Percentiles rank a stretch among this genome's conserved stretches.
Evolutionary conservation across 2,329 filamentous ascomycete species (phyloP).

Genomic region (Dactylellina cionopaga): DNA sequence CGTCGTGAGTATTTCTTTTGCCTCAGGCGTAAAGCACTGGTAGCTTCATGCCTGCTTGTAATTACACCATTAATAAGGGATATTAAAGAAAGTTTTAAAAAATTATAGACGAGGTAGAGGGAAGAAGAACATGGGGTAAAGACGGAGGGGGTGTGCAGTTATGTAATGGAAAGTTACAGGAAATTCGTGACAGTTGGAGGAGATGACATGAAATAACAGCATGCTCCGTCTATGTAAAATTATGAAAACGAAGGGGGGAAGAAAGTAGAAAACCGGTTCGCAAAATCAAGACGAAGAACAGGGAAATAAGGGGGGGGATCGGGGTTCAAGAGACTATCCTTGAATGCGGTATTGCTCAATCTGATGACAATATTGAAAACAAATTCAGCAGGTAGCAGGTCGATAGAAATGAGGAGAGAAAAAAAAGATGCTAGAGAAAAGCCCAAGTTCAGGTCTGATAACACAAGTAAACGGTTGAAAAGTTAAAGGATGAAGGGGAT

Average conservation of each 20-base stretch:
- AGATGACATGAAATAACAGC: not conserved
- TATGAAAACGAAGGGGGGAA: not conserved
- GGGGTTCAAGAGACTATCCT: not conserved
- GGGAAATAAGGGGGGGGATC: not conserved
- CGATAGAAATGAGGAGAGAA: constrained; percentile 1
- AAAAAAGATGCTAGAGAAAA: not conserved
- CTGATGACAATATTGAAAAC: constrained; percentile 10
- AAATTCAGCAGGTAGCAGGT: constrained; percentile 23
- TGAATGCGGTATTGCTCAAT: constrained; percentile 41
- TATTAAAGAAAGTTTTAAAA: constrained; percentile 50
- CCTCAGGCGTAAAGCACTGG: not conserved
- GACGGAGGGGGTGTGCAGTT: not conserved
- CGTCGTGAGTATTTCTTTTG: not conserved
- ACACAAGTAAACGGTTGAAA: constrained; percentile 25
- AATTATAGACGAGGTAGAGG: not conserved
- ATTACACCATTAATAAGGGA: constrained; percentile 39
- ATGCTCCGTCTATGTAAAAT: constrained; percentile 48
- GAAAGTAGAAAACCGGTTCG: constrained; percentile 15
- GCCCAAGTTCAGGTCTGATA: constrained; percentile 23
- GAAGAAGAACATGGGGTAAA: not conserved
- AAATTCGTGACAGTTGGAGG: constrained; percentile 11
- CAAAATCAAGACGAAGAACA: constrained; percentile 25
- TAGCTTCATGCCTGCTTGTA: constrained; percentile 15
- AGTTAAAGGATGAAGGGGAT: constrained; percentile 5
- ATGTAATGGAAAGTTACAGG: not conserved